Evolutionary conservation across 2,329 filamentous ascomycete genomes (phyloP).

Genomic region (Elsinoe necatrix): DNA sequence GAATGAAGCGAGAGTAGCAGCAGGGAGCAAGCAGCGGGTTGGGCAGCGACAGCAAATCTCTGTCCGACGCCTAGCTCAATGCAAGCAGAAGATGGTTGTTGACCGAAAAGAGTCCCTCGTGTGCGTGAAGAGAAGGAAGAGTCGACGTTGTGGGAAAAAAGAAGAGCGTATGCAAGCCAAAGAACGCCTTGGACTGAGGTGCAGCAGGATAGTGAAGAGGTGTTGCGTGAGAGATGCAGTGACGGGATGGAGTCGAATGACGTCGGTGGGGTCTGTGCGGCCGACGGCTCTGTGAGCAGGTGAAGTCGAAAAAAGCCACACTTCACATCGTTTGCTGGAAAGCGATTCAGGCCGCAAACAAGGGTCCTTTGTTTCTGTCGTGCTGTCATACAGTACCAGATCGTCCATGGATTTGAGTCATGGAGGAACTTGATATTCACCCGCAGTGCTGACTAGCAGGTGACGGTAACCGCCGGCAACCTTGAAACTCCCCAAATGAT

Average conservation of each 20-base stretch:
- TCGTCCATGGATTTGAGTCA: background rate
- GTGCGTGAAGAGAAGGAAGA: slow-evolving; percentile 5
- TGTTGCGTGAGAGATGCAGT: background rate
- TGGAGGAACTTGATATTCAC: background rate
- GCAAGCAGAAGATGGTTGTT: background rate
- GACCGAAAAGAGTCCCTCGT: background rate
- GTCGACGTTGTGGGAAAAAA: background rate
- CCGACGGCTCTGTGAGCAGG: background rate
- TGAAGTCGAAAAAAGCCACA: background rate
- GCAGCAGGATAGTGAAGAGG: background rate
- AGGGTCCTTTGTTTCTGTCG: slow-evolving; percentile 11
- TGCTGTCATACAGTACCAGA: background rate
- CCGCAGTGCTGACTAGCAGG: background rate
- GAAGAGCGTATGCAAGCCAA: slow-evolving; percentile 1
- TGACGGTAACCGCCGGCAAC: slow-evolving; percentile 4
- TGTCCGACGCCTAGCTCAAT: slow-evolving; percentile 5
- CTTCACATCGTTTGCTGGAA: too few relatives aligned
- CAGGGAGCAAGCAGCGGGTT: background rate
- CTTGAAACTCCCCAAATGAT: background rate
- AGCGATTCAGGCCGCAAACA: background rate
- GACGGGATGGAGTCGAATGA: slow-evolving; percentile 13
- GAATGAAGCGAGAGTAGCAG: slow-evolving; percentile 4
- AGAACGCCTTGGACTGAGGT: background rate
- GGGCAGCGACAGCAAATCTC: slow-evolving; percentile 8
- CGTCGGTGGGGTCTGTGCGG: slow-evolving; percentile 10